A percentile compares a stretch with the other conserved stretches of the same genome.
Conservation (phyloP, 441 rosid species). For the Biscutella laevigata region DNA sequence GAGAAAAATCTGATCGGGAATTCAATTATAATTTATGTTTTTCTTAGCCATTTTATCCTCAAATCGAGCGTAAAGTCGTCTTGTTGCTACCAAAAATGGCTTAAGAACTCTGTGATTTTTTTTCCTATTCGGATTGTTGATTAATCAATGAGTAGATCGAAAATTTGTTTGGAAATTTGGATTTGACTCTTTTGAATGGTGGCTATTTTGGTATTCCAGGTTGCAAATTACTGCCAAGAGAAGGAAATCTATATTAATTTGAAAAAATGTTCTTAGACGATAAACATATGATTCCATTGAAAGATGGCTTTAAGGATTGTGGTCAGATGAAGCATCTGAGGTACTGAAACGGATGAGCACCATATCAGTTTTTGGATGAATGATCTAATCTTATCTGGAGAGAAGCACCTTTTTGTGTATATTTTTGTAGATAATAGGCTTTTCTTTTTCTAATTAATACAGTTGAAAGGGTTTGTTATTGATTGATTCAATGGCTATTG, state of each 20-base stretch:
- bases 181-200: neutral
- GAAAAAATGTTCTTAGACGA: slow-evolving; percentile 10
- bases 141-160: too few relatives aligned
- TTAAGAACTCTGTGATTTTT: too few relatives aligned
- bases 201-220: slow-evolving; percentile 6
- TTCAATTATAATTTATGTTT: slow-evolving; percentile 1
- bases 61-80: too few relatives aligned
- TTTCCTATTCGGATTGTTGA: too few relatives aligned
- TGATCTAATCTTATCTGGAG: slow-evolving; percentile 26
- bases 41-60: slow-evolving; percentile 17
- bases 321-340: slow-evolving; percentile 14
- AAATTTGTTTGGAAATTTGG: neutral
- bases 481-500: slow-evolving; percentile 59
- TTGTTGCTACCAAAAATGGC: too few relatives aligned
- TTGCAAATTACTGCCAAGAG: slow-evolving; percentile 21
- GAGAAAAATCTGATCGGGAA: neutral
- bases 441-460: slow-evolving; percentile 35
- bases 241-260: neutral
- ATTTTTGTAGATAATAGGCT: slow-evolving; percentile 32
- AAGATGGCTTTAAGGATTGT: slow-evolving; percentile 21
- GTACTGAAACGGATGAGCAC: slow-evolving; percentile 22
- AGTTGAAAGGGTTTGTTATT: slow-evolving; percentile 18
- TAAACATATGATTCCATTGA: slow-evolving; percentile 7
- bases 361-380: slow-evolving; percentile 16
- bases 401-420: slow-evolving; percentile 26